Base-by-base conservation (phyloP, 2,329 filamentous ascomycete genomes). In the Dactylonectria estremocensis region DNA sequence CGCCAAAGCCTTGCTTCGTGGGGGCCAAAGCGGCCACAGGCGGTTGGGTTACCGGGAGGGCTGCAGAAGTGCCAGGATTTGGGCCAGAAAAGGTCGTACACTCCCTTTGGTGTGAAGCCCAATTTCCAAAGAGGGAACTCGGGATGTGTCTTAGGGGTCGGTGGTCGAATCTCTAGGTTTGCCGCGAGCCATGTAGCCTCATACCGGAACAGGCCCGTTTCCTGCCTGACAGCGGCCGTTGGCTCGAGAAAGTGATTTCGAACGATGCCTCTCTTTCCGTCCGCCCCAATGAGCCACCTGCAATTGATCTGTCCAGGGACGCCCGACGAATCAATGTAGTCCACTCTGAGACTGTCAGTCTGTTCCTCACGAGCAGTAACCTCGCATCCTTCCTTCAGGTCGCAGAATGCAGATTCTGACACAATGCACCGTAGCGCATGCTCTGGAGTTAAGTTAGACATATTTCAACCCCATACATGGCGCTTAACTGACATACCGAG, bases 171-270 rank as follows among this genome's bases (percentile, higher is more conserved):
- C 5, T 24, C 14, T 48, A 48, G 40, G 37, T 61, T 61, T 11
- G 48, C 31, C 3, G 58, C 58, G 14, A 61, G 35, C 58, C 58
- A 61, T 7, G 33, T 53, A n/a, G 35, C 58, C 10, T 37, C 31
- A 14, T 61, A 61, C 2, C 24, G 37, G 4, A 22, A 45, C 16
- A n/a, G 9, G n/a, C 43, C n/a, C 18, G 18, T 16, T n/a, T 13
- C 18, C 16, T 31, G 58, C 22, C 37, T n/a, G 48, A n/a, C 20
- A 11, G 33, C 37, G 7, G 48, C 49, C 33, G 22, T 18, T 40
- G 31, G 28, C 31, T 61, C 58, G 22, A 61, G 48, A 37, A 53
- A 61, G 6, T 20, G 20, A 20, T 61, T 61, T 20, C 58, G 49
- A 4, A 40, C 48, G 31, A 53, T 53, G 3, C 58, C 58, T 11